Conservation (phyloP, 2,329 filamentous ascomycete species). For the Monosporascus sp. region DNA sequence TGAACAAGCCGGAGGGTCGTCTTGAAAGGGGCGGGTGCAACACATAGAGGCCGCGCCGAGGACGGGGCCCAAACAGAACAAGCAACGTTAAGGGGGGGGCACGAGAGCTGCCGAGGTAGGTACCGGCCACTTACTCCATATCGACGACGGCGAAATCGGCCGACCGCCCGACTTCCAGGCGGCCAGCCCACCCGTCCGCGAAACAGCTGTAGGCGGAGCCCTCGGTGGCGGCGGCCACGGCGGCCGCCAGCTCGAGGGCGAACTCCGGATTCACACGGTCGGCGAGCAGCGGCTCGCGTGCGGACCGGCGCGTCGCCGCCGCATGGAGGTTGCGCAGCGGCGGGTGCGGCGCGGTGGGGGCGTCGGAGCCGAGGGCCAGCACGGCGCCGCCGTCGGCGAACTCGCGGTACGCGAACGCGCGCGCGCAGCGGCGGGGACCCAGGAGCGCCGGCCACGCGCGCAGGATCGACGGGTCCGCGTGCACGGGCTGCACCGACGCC, state of each 20-base stretch:
- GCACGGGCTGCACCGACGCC: constrained; percentile 53
- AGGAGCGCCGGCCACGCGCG: constrained; percentile 56
- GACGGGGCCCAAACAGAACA: not conserved
- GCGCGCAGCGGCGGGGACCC: constrained; percentile 45
- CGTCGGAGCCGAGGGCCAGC: constrained; percentile 40
- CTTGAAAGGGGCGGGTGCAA: too few relatives aligned
- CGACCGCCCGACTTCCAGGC: constrained; percentile 36
- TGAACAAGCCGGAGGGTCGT: too few relatives aligned
- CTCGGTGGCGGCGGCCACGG: constrained; percentile 35
- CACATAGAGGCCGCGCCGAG: too few relatives aligned
- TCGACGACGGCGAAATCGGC: constrained; percentile 45
- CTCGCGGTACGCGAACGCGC: constrained; percentile 60
- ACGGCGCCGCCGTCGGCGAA: constrained; percentile 43
- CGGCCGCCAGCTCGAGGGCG: constrained; percentile 33
- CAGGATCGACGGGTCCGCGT: constrained; percentile 56
- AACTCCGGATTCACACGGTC: constrained; percentile 36
- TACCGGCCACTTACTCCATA: constrained; percentile 19
- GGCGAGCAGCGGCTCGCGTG: constrained; percentile 31
- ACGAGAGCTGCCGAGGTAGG: too few relatives aligned
- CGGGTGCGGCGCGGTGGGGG: constrained; percentile 40
- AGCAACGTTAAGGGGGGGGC: not conserved
- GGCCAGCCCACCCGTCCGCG: constrained; percentile 37
- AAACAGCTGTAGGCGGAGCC: constrained; percentile 41
- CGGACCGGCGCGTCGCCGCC: constrained; percentile 38
- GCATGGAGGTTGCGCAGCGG: constrained; percentile 40